Conservation (phyloP, 805 yeast species). For the Metschnikowia aberdeeniae region DNA sequence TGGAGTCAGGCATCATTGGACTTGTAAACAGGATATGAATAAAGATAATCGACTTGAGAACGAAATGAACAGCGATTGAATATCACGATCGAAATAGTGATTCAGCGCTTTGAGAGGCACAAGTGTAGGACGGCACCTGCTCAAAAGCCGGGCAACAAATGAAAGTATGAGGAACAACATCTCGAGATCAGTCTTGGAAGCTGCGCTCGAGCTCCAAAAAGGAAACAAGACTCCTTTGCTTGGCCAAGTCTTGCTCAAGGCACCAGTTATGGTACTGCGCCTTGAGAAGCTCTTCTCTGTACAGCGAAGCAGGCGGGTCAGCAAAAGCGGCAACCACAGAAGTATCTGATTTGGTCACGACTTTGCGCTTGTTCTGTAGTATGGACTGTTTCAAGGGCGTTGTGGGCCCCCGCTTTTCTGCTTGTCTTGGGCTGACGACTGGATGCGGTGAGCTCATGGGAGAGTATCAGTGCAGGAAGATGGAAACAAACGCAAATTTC, state of each 20-base stretch:
- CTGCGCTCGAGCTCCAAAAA: slow-evolving; percentile 33
- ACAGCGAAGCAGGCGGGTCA: slow-evolving; percentile 1
- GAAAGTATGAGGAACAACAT: background rate
- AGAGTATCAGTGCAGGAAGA: background rate
- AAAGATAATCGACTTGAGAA: background rate
- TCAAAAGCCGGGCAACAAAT: background rate
- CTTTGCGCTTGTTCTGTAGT: slow-evolving; percentile 20
- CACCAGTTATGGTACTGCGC: slow-evolving; percentile 32
- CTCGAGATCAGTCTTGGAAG: background rate
- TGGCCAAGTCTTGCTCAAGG: slow-evolving; percentile 20
- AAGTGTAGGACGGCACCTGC: too few species aligned
- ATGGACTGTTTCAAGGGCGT: slow-evolving; percentile 33
- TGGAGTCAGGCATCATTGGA: background rate
- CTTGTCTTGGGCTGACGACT: slow-evolving; percentile 10
- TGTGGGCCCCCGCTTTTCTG: slow-evolving; percentile 30
- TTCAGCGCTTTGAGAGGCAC: too few species aligned
- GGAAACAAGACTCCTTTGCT: slow-evolving; percentile 21
- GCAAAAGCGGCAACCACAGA: slow-evolving; percentile 2
- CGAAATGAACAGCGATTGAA: background rate
- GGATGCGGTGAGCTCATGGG: background rate
- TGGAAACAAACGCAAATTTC: too few species aligned
- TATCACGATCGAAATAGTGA: too few species aligned
- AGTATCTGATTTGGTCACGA: slow-evolving; percentile 8
- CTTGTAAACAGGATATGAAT: too few species aligned
- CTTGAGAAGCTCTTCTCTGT: slow-evolving; percentile 19